These are phyloP conservation scores for Coemansia sp. DNA, from an alignment of 192 early-diverging fungal genomes.

Conservation along the genomic window DNA sequence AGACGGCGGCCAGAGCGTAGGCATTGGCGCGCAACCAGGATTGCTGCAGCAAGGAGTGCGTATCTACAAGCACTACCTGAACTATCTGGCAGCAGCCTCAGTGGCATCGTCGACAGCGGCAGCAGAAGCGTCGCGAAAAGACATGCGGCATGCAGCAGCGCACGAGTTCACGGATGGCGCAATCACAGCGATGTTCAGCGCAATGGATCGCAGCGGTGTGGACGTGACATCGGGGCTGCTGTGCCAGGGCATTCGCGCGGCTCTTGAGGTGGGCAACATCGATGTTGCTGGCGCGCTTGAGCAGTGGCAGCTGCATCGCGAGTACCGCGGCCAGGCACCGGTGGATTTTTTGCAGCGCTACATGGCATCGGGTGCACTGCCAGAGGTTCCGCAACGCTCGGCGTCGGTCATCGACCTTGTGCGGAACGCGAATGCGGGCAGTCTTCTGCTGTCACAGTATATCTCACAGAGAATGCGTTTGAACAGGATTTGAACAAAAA, in stretches of 20 bases:
- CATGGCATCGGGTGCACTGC: constrained; percentile 25
- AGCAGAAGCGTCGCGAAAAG: background rate
- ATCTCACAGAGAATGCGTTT: constrained; percentile 11
- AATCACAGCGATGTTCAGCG: constrained; percentile 36
- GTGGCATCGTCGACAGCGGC: background rate
- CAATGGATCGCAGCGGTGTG: constrained; percentile 38
- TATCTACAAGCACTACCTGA: constrained; percentile 43
- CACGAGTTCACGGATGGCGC: constrained; percentile 25
- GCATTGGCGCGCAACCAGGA: background rate
- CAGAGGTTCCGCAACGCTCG: constrained; percentile 23
- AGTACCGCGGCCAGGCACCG: constrained; percentile 33
- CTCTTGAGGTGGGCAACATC: constrained; percentile 40
- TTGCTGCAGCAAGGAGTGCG: constrained; percentile 19
- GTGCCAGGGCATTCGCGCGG: constrained; percentile 40
- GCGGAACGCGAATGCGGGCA: constrained; percentile 12
- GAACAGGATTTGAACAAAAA: background rate
- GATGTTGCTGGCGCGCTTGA: constrained; percentile 35
- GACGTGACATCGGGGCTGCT: constrained; percentile 39
- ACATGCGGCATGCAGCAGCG: background rate
- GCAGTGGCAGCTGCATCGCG: constrained; percentile 53
- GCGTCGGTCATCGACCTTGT: constrained; percentile 31
- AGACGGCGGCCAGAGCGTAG: background rate
- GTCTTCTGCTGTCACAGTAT: constrained; percentile 23
- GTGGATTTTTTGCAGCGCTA: constrained; percentile 36
- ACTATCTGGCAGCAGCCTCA: constrained; percentile 17